Evolutionary conservation across 768 basidiomycete species (phyloP).

Genomic region (Galerina sulciceps): DNA sequence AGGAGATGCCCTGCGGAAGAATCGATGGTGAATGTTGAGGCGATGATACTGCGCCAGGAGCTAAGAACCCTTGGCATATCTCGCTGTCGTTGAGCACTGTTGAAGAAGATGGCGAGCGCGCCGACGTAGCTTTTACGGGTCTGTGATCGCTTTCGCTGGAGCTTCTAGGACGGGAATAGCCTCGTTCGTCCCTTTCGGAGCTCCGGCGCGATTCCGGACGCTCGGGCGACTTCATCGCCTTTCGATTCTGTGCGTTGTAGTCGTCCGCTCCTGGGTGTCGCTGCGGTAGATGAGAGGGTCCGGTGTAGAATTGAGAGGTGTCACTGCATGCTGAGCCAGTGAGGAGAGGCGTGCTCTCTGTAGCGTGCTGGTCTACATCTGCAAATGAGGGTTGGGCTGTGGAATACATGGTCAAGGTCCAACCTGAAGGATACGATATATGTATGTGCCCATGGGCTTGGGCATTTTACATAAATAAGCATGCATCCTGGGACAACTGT

Average conservation of each 20-base stretch:
- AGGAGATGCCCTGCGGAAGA: conserved; percentile 7
- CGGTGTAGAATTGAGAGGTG: not conserved
- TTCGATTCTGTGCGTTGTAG: no score
- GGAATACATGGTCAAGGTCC: no score
- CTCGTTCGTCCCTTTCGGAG: not conserved
- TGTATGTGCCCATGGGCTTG: no score
- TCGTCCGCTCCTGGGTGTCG: not conserved
- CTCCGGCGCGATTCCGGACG: not conserved
- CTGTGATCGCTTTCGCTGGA: not conserved
- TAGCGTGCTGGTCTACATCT: not conserved
- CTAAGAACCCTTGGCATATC: not conserved
- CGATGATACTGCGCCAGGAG: not conserved
- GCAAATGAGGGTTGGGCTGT: not conserved
- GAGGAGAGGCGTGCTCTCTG: conserved; percentile 5
- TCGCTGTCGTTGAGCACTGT: not conserved
- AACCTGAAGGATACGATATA: no score
- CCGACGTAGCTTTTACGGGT: not conserved
- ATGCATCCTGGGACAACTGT: no score
- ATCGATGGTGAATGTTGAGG: not conserved
- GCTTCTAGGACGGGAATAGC: not conserved
- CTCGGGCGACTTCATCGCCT: not conserved
- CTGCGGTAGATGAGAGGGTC: not conserved
- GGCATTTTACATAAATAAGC: no score
- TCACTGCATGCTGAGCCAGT: not conserved
- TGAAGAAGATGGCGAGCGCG: not conserved